phyloP scores from a whole-genome alignment of 441 rosid genomes.

The Aquilaria agallochum region DNA sequence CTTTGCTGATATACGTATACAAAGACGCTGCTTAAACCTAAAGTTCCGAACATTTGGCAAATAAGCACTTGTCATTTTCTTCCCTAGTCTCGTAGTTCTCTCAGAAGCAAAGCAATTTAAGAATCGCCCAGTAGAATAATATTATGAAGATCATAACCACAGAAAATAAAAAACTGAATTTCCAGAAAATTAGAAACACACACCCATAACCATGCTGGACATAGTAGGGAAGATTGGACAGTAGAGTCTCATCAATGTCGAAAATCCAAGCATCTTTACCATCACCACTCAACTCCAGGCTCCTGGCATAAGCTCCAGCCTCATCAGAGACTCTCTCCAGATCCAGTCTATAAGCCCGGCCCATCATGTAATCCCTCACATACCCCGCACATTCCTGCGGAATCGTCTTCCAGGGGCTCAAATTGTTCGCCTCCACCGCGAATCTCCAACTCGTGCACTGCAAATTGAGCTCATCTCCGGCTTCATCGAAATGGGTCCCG shows the following conservation, averaged over 20 bases:
- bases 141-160: too few species aligned
- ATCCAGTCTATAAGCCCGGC: slow-evolving; percentile 63
- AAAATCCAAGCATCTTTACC: slow-evolving; percentile 88
- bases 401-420: slow-evolving; percentile 75
- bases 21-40: too few species aligned
- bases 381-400: slow-evolving; percentile 71
- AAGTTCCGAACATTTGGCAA: too few species aligned
- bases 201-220: slow-evolving; percentile 77
- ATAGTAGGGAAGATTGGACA: slow-evolving; percentile 91
- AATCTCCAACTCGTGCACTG: slow-evolving; percentile 91
- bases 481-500: slow-evolving; percentile 25
- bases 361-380: slow-evolving; percentile 58
- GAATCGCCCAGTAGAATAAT: too few species aligned
- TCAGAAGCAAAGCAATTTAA: too few species aligned
- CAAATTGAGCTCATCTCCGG: slow-evolving; percentile 34
- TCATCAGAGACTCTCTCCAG: slow-evolving; percentile 60
- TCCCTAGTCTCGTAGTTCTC: too few species aligned
- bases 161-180: too few species aligned
- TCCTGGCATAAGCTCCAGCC: slow-evolving; percentile 57
- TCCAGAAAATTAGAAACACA: slow-evolving; percentile 2
- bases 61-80: too few species aligned
- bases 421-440: slow-evolving; percentile 81
- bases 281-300: slow-evolving; percentile 41
- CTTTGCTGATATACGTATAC: too few species aligned
- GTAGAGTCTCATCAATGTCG: slow-evolving; percentile 88